Evolutionary conservation across 805 yeast genomes (phyloP).

Genomic region (Ogataea corticis): DNA sequence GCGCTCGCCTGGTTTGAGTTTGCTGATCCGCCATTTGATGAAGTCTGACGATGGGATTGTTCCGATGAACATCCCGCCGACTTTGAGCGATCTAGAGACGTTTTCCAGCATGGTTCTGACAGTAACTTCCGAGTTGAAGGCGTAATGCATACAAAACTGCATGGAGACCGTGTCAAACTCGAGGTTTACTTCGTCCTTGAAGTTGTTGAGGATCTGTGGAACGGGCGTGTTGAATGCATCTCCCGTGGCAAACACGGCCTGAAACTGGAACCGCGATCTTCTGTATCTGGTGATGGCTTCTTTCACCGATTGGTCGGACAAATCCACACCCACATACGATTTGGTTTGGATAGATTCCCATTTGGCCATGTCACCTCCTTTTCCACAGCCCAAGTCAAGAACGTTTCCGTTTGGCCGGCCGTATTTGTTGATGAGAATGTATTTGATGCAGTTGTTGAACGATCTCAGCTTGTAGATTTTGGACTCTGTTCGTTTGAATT

Average conservation of each 20-base stretch:
- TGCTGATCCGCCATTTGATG: constrained; percentile 64
- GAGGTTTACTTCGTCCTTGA: constrained; percentile 61
- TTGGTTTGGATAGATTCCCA: constrained; percentile 74
- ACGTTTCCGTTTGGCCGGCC: constrained; percentile 57
- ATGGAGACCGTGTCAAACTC: constrained; percentile 88
- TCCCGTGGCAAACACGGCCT: constrained; percentile 82
- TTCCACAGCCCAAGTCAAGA: constrained; percentile 93
- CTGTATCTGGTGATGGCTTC: constrained; percentile 81
- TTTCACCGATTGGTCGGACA: constrained; percentile 81
- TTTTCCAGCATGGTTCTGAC: constrained; percentile 73
- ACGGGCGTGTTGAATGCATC: constrained; percentile 80
- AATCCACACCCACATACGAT: constrained; percentile 87
- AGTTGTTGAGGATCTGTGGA: constrained; percentile 65
- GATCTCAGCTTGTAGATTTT: constrained; percentile 84
- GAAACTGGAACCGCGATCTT: constrained; percentile 44
- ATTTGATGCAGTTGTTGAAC: constrained; percentile 90
- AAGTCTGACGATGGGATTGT: constrained; percentile 93
- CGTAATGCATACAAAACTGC: constrained; percentile 94
- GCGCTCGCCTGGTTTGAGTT: constrained; percentile 49
- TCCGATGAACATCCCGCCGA: constrained; percentile 89
- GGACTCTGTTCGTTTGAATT: constrained; percentile 64
- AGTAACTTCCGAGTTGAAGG: constrained; percentile 82
- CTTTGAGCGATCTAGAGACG: constrained; percentile 68
- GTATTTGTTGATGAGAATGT: constrained; percentile 74
- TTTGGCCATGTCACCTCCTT: constrained; percentile 94